phyloP scores from a whole-genome alignment of 371 early-diverging fungal species.

The Apophysomyces ossiformis region DNA sequence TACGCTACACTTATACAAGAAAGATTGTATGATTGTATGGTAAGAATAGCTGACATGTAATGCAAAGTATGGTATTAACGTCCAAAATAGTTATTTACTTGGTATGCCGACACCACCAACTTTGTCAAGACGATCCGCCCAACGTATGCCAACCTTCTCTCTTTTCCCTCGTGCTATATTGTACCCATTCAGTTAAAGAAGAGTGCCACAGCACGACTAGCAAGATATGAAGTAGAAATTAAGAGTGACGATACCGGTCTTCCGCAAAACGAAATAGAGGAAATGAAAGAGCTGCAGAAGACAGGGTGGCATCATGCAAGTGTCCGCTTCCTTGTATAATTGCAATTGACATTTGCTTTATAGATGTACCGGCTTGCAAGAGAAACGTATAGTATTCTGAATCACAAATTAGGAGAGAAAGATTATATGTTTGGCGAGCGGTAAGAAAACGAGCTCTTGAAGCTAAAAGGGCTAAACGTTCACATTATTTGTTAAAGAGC shows the following conservation, averaged over 20 bases:
- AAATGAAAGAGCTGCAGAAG: constrained; percentile 51
- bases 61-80: not conserved
- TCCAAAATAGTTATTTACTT: constrained; percentile 56
- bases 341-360: not conserved
- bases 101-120: constrained; percentile 75
- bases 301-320: constrained; percentile 55
- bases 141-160: constrained; percentile 63
- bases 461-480: not conserved
- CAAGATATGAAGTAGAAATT: constrained; percentile 52
- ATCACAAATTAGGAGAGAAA: constrained; percentile 60
- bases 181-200: constrained; percentile 66
- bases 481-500: constrained; percentile 37
- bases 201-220: constrained; percentile 56
- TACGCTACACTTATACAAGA: constrained; percentile 55
- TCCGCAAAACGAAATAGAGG: constrained; percentile 50
- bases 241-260: constrained; percentile 42
- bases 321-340: not conserved
- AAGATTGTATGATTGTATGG: constrained; percentile 60
- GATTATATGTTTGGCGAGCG: constrained; percentile 71
- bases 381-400: constrained; percentile 60
- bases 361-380: constrained; percentile 63
- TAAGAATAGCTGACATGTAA: constrained; percentile 21
- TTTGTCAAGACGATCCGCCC: constrained; percentile 68
- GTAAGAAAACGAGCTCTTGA: constrained; percentile 24
- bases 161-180: constrained; percentile 66